phyloP scores from a whole-genome alignment of 768 basidiomycete genomes.

The Termitomyces bulborhizus region DNA sequence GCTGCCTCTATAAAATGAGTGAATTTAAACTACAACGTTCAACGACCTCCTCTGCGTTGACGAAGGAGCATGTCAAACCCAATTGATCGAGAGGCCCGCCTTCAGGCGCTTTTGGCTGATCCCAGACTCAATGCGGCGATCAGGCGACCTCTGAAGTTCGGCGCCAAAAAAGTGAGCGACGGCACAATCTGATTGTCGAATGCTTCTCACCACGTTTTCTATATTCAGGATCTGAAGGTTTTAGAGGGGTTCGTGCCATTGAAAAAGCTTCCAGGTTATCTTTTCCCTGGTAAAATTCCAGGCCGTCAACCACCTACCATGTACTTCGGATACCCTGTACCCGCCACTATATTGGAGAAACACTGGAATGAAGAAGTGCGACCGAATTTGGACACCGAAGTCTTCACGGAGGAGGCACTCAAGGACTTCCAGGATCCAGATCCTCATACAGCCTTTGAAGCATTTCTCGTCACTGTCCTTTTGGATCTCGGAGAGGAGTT shows the following conservation, averaged over 20 bases:
- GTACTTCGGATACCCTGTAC: background rate
- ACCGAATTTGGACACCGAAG: background rate
- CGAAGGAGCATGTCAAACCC: too few relatives aligned
- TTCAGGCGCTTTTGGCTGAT: too few relatives aligned
- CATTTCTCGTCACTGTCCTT: background rate
- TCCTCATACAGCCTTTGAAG: background rate
- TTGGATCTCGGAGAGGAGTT: background rate
- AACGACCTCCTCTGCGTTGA: too few relatives aligned
- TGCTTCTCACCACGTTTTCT: background rate
- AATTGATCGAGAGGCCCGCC: too few relatives aligned
- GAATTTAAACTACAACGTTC: too few relatives aligned
- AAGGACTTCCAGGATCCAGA: background rate
- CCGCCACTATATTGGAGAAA: background rate
- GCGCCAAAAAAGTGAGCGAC: background rate
- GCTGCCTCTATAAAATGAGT: too few relatives aligned
- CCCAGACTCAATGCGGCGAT: too few relatives aligned
- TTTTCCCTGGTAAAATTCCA: background rate
- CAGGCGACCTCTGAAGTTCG: too few relatives aligned
- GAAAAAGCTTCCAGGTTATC: background rate
- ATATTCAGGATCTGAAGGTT: background rate
- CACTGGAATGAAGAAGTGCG: background rate
- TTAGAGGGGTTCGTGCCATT: background rate
- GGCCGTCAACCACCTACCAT: background rate
- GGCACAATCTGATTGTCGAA: too few relatives aligned
- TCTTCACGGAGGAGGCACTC: background rate